Evolutionary conservation across 257 asterid genomes (phyloP).

Genomic region (Salvia hispanica): DNA sequence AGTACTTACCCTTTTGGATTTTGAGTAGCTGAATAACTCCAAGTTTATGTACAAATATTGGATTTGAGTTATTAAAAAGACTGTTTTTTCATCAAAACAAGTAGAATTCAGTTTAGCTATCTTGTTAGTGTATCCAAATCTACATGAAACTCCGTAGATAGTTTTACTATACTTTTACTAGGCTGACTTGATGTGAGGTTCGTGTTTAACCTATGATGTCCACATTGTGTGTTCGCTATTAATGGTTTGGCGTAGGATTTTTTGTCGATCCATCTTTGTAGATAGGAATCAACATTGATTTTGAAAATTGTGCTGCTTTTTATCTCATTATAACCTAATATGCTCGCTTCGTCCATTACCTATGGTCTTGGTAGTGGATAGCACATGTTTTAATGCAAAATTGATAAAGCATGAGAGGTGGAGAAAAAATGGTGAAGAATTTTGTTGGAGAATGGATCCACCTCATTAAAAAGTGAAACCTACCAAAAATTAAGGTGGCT

Average conservation of each 20-base stretch:
- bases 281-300: not conserved
- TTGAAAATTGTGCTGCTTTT: conserved; percentile 17
- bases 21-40: not conserved
- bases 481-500: no score
- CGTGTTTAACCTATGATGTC: conserved; percentile 19
- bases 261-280: conserved; percentile 14
- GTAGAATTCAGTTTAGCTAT: not conserved
- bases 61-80: not conserved
- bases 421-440: no score
- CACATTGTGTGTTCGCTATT: not conserved
- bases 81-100: not conserved
- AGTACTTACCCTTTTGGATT: not conserved
- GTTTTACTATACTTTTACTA: conserved; percentile 17
- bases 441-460: no score
- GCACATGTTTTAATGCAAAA: no score
- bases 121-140: not conserved
- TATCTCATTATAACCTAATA: not conserved
- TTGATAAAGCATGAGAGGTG: no score
- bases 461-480: no score
- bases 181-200: not conserved
- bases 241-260: not conserved
- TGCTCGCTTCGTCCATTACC: no score
- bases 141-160: conserved; percentile 18
- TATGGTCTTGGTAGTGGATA: no score
- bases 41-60: not conserved